Base-by-base conservation (phyloP, 2,329 filamentous ascomycete species). In the Ophiosphaerella narmari region DNA sequence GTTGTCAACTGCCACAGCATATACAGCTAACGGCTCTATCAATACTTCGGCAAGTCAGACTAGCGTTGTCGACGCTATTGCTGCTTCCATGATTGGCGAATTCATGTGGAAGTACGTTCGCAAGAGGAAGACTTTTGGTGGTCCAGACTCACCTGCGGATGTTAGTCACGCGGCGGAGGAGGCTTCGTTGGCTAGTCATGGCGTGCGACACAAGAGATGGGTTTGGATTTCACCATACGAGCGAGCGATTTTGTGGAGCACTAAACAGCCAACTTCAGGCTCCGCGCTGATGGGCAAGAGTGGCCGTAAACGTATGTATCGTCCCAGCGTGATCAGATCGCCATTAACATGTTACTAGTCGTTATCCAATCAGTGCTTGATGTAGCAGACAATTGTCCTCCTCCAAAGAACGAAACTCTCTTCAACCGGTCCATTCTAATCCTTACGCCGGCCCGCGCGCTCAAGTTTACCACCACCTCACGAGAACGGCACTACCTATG, bases 141-240 rank as follows among this genome's bases (percentile, higher is more conserved):
- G 93, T 45, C 77, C 82, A 3, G 89, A 92, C 38, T 60, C 65
- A 11, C 63, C 75, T 33, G 59, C 67, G 21, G 74, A 78, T 34
- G 76, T 82, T 36, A 80, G 79, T 67, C 79, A 81, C 38, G 65
- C 72, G 29, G 80, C 78, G 21, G 84, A 82, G 59, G 82, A 80
- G 52, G 81, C 82, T 32, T 64, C 68, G 86, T 91, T 66, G 86
- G 89, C 73, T 86, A 82, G 78, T 57, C 85, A 82, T 62, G 85
- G 85, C 59, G 88, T 82, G 5, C 77, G 94, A 26, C 94, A 99
- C 72, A 97, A 92, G 77, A 84, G 94, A 72, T 99, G 94, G 94
- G 94, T 99, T 2, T 99, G 94, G 94, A 83, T 99, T 56, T 94
- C 93, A 14, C 94, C 94, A 2, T 97, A 99, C 68, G 94, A 99